Evolutionary conservation across 2,329 filamentous ascomycete species (phyloP).

Genomic region (Nothophaeocryptopus gaeumannii): DNA sequence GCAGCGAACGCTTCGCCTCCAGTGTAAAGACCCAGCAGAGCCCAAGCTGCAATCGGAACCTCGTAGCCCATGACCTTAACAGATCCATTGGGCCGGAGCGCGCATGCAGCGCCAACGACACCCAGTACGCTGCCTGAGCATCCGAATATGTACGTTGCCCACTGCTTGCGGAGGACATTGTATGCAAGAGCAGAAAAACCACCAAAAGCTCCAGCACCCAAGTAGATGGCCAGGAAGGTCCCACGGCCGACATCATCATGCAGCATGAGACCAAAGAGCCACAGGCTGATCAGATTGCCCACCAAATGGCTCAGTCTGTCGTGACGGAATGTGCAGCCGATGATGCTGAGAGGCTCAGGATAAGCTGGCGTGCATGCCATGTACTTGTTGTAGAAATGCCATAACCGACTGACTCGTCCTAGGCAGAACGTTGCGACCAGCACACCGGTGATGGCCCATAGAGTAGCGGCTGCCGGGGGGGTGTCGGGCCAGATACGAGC

Average conservation of each 20-base stretch:
- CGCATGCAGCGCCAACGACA: constrained; percentile 56
- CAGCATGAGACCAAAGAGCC: constrained; percentile 63
- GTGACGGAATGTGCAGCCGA: constrained; percentile 70
- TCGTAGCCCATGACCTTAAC: constrained; percentile 31
- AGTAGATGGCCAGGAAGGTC: constrained; percentile 66
- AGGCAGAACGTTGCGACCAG: constrained; percentile 58
- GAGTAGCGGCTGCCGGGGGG: constrained; percentile 62
- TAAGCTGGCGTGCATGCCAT: constrained; percentile 64
- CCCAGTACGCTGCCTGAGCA: constrained; percentile 65
- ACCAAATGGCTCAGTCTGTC: constrained; percentile 59
- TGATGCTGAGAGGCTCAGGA: constrained; percentile 59
- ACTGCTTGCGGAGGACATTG: constrained; percentile 44
- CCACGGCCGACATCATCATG: constrained; percentile 70
- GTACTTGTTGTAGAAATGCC: constrained; percentile 65
- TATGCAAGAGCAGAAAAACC: constrained; percentile 57
- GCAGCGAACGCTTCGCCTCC: constrained; percentile 27
- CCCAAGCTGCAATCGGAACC: constrained; percentile 35
- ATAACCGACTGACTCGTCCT: constrained; percentile 65
- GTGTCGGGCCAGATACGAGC: constrained; percentile 60
- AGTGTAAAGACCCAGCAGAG: constrained; percentile 39
- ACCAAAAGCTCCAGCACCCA: constrained; percentile 57
- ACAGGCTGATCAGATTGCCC: constrained; percentile 64
- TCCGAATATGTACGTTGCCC: constrained; percentile 58
- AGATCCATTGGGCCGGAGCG: constrained; percentile 36
- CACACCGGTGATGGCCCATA: constrained; percentile 58